These are phyloP conservation scores for Aspergillus sp. DNA, from an alignment of 2,329 filamentous ascomycete genomes.

Conservation along the genomic window DNA sequence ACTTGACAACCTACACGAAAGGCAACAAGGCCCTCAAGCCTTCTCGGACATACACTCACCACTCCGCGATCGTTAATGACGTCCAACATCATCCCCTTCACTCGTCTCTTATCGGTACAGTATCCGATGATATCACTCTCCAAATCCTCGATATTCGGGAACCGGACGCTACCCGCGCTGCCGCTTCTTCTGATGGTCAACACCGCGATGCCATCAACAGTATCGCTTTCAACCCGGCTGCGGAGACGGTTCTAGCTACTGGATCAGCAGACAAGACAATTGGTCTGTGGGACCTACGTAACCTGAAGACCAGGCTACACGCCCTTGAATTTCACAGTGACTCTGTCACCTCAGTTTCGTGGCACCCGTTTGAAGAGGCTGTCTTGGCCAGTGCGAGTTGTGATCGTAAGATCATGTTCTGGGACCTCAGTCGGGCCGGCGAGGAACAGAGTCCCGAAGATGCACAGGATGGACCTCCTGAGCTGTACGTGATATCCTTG, in stretches of 20 bases:
- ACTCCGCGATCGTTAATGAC: slow-evolving; percentile 88
- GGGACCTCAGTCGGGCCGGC: slow-evolving; percentile 86
- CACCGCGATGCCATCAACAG: slow-evolving; percentile 92
- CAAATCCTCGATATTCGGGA: slow-evolving; percentile 84
- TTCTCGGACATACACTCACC: slow-evolving; percentile 71
- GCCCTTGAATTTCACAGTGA: slow-evolving; percentile 81
- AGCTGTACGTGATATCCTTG: slow-evolving; percentile 58
- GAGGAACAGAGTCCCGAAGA: slow-evolving; percentile 94
- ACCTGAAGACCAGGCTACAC: slow-evolving; percentile 83
- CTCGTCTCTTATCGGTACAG: slow-evolving; percentile 76
- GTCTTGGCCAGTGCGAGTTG: slow-evolving; percentile 88
- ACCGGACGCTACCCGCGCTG: slow-evolving; percentile 54
- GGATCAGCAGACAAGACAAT: slow-evolving; percentile 94
- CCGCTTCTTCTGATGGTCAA: slow-evolving; percentile 61
- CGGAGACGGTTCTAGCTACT: slow-evolving; percentile 84
- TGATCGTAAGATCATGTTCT: slow-evolving; percentile 89
- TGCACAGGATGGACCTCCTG: slow-evolving; percentile 86
- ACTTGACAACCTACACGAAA: slow-evolving; percentile 66
- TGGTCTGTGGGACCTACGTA: slow-evolving; percentile 88
- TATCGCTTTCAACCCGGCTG: slow-evolving; percentile 85
- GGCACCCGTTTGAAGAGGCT: slow-evolving; percentile 85
- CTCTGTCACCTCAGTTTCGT: slow-evolving; percentile 82
- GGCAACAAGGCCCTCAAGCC: slow-evolving; percentile 63
- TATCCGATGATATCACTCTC: slow-evolving; percentile 89
- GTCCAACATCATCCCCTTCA: slow-evolving; percentile 90